These are phyloP conservation scores for Trichoderma sp. DNA, from an alignment of 2,329 filamentous ascomycete species.

Conservation along the genomic window DNA sequence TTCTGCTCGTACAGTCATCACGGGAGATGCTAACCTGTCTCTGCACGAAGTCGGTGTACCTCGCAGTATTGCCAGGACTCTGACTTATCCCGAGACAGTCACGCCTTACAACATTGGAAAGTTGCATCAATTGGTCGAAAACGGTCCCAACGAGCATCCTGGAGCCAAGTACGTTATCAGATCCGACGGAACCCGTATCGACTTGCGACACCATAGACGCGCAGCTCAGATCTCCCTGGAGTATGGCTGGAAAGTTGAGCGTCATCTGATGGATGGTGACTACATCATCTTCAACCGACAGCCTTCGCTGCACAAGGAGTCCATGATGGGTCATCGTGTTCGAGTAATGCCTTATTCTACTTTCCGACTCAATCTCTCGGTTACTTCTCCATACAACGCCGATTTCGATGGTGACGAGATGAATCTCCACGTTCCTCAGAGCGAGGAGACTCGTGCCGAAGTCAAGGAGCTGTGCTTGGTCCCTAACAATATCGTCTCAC, in stretches of 20 bases:
- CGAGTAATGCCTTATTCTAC: conserved; percentile 99
- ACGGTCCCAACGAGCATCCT: conserved; percentile 91
- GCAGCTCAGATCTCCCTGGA: conserved; percentile 82
- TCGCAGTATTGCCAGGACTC: conserved; percentile 82
- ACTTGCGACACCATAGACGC: conserved; percentile 88
- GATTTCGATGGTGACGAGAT: conserved; percentile 99
- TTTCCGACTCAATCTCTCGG: conserved; percentile 94
- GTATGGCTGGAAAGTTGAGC: conserved; percentile 98
- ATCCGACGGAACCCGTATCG: conserved; percentile 88
- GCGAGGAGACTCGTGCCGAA: conserved; percentile 93
- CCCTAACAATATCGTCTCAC: conserved; percentile 97
- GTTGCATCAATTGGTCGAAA: conserved; percentile 82
- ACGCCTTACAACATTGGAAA: conserved; percentile 97
- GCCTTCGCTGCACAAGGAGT: conserved; percentile 97
- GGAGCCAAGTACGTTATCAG: conserved; percentile 96
- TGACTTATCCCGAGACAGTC: conserved; percentile 96
- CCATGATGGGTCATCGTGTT: conserved; percentile 99
- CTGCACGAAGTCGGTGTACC: conserved; percentile 97
- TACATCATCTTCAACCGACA: conserved; percentile 99
- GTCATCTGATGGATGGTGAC: conserved; percentile 92
- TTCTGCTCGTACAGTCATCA: conserved; percentile 98
- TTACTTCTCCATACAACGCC: conserved; percentile 98
- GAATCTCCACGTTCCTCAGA: conserved; percentile 99
- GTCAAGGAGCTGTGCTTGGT: conserved; percentile 94
- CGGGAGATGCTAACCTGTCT: conserved; percentile 93